A percentile compares a stretch with the other conserved stretches of the same genome.
phyloP scores from a whole-genome alignment of 2,329 filamentous ascomycete species.

The Aspergillus viridinutans region DNA sequence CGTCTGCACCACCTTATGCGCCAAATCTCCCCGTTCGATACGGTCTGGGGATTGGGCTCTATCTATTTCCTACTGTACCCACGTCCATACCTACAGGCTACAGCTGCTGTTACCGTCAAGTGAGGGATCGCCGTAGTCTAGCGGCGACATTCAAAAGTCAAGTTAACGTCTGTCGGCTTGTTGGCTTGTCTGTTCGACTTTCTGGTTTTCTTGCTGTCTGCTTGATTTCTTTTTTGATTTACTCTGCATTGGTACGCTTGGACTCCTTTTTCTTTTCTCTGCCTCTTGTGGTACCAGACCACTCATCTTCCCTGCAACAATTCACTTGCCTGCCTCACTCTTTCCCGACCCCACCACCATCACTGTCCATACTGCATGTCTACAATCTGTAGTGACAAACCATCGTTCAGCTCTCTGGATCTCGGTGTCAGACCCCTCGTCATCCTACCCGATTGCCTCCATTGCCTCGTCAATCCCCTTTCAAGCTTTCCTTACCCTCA shows the following conservation, averaged over 20 bases:
- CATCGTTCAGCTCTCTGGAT: background rate
- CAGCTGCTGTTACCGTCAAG: background rate
- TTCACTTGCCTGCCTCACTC: background rate
- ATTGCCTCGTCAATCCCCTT: conserved; percentile 1
- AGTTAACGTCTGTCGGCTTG: background rate
- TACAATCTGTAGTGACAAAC: background rate
- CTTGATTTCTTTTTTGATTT: background rate
- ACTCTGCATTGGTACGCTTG: conserved; percentile 18
- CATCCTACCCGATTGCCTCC: background rate
- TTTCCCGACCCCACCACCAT: background rate
- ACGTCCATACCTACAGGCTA: background rate
- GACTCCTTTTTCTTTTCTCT: background rate
- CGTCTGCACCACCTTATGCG: background rate
- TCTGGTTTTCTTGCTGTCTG: conserved; percentile 1
- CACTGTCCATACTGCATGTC: background rate
- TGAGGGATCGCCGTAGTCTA: background rate
- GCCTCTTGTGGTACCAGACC: conserved; percentile 5
- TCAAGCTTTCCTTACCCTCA: conserved; percentile 10
- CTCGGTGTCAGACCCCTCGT: background rate
- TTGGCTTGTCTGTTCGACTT: conserved; percentile 1
- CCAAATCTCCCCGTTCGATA: background rate
- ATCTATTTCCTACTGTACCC: background rate
- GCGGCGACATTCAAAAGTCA: background rate
- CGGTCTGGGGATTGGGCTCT: background rate
- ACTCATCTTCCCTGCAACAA: conserved; percentile 1